Percentiles rank a stretch among this genome's conserved stretches.
phyloP scores from a whole-genome alignment of 164 flowering plant genomes.

The Piper betle region DNA sequence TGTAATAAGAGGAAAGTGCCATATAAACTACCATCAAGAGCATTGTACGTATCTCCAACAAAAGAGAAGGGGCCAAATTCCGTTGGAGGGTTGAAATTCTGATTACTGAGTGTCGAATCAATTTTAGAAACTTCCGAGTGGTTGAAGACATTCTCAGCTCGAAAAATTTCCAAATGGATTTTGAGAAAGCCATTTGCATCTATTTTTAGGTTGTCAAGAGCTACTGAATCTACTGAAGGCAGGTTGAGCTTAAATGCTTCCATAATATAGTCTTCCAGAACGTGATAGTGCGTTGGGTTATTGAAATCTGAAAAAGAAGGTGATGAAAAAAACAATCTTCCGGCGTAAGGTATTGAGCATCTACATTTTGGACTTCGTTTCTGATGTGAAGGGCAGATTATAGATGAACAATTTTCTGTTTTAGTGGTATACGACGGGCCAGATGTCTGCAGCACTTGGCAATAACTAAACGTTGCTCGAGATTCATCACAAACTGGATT shows the following conservation, averaged over 20 bases:
- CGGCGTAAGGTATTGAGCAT: slow-evolving; percentile 73
- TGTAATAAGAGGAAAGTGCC: neutral
- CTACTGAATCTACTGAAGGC: slow-evolving; percentile 73
- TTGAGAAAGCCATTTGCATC: slow-evolving; percentile 60
- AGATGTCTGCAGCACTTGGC: slow-evolving; percentile 30
- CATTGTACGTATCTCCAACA: slow-evolving; percentile 28
- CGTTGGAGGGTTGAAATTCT: slow-evolving; percentile 51
- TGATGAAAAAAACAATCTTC: slow-evolving; percentile 67
- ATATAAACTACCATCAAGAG: slow-evolving; percentile 31
- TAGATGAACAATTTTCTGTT: slow-evolving; percentile 44
- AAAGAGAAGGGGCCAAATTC: slow-evolving; percentile 58
- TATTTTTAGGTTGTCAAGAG: slow-evolving; percentile 52
- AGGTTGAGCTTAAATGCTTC: slow-evolving; percentile 43
- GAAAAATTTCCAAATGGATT: slow-evolving; percentile 55
- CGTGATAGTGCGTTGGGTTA: slow-evolving; percentile 37
- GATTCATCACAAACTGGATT: neutral
- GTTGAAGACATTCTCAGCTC: slow-evolving; percentile 53
- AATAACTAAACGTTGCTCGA: slow-evolving; percentile 14
- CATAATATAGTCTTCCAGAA: slow-evolving; percentile 31
- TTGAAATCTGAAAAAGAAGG: slow-evolving; percentile 66
- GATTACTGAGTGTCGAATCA: slow-evolving; percentile 51
- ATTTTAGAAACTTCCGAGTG: slow-evolving; percentile 45
- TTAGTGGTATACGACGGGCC: slow-evolving; percentile 48
- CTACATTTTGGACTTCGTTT: slow-evolving; percentile 67
- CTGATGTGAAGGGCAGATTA: slow-evolving; percentile 36